Conservation (phyloP, 352 stramenopile species). For the Phytophthora ramorum region DNA sequence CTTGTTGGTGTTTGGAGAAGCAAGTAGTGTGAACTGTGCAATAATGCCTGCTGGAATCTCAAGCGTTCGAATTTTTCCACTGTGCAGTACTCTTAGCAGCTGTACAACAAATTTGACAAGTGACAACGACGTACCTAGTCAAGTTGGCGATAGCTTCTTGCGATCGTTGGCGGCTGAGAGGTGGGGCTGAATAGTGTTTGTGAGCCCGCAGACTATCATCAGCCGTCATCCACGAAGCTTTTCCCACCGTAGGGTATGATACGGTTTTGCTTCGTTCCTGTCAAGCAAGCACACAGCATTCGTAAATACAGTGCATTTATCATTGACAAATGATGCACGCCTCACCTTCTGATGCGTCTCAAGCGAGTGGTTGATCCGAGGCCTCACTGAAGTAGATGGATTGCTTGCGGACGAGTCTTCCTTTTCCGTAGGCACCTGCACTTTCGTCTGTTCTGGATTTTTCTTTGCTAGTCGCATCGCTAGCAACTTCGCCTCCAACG, state of each 20-base stretch:
- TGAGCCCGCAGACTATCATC: constrained; percentile 16
- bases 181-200: constrained; percentile 30
- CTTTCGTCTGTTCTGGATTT: constrained; percentile 25
- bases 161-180: constrained; percentile 59
- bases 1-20: constrained; percentile 78
- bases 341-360: constrained; percentile 35
- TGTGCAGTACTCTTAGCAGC: constrained; percentile 29
- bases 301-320: not conserved
- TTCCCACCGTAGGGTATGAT: constrained; percentile 65
- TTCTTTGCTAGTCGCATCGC: constrained; percentile 57
- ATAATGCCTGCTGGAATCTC: constrained; percentile 82
- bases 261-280: constrained; percentile 42
- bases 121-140: constrained; percentile 48
- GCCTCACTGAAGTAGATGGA: constrained; percentile 4
- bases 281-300: constrained; percentile 2
- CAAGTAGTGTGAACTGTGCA: constrained; percentile 78
- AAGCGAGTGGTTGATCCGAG: constrained; percentile 12
- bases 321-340: not conserved
- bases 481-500: constrained; percentile 61
- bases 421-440: constrained; percentile 19
- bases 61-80: constrained; percentile 64
- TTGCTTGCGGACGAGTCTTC: constrained; percentile 8
- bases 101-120: not conserved
- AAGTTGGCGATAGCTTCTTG: constrained; percentile 66
- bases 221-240: constrained; percentile 67